Conservation (phyloP, 169 alveolate species). For the Plasmodium billcollinsi region DNA sequence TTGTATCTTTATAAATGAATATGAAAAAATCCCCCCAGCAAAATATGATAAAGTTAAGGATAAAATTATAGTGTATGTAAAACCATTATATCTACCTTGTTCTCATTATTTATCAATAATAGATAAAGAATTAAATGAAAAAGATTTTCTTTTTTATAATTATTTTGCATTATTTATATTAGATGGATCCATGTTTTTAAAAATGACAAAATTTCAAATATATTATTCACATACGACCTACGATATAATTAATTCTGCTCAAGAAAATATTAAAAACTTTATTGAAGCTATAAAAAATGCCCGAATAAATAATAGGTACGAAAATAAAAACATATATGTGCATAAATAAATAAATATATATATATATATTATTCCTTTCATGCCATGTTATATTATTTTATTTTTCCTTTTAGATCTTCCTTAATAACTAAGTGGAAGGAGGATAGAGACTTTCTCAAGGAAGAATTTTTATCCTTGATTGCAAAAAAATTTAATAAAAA, state of each 20-base stretch:
- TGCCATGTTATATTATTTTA: not conserved
- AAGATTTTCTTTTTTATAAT: conserved; percentile 42
- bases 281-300: conserved; percentile 32
- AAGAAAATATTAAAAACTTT: conserved; percentile 39
- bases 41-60: conserved; percentile 52
- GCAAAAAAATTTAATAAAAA: conserved; percentile 27
- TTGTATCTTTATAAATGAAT: conserved; percentile 57
- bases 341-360: not conserved
- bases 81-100: conserved; percentile 61
- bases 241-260: conserved; percentile 37
- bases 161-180: conserved; percentile 70
- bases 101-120: conserved; percentile 57
- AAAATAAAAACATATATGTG: not conserved
- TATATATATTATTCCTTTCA: conserved; percentile 9
- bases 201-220: conserved; percentile 45
- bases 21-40: conserved; percentile 73
- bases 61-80: conserved; percentile 55
- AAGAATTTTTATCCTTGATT: conserved; percentile 52
- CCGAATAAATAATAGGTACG: conserved; percentile 44
- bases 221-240: conserved; percentile 43
- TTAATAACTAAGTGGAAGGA: conserved; percentile 55
- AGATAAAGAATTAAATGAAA: conserved; percentile 61
- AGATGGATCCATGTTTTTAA: conserved; percentile 72
- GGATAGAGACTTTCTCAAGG: conserved; percentile 33
- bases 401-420: conserved; percentile 37